phyloP scores from a whole-genome alignment of 2,329 filamentous ascomycete species.

The Tolypocladium paradoxum region DNA sequence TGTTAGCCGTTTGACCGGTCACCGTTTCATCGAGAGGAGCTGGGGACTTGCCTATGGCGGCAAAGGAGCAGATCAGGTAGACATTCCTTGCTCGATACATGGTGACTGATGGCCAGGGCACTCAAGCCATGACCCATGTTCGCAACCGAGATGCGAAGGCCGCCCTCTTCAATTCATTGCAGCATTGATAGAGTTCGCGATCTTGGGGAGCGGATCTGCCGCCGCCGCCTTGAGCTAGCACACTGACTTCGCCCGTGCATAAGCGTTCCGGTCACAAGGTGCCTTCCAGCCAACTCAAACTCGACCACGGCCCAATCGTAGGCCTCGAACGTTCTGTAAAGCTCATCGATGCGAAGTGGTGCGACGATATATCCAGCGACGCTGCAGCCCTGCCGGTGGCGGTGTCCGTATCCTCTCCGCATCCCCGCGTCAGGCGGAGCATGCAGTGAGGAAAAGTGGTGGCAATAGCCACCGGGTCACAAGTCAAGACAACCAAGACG shows the following conservation, averaged over 20 bases:
- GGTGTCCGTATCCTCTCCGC: constrained; percentile 33
- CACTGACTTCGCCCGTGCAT: background rate
- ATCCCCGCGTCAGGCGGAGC: constrained; percentile 32
- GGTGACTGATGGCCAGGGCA: background rate
- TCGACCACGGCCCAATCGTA: background rate
- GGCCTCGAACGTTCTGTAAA: background rate
- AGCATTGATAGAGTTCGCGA: background rate
- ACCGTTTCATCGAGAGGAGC: background rate
- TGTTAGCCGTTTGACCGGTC: too few species aligned
- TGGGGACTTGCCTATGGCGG: constrained; percentile 41
- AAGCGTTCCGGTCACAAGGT: background rate
- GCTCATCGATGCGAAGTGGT: background rate
- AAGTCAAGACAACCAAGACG: background rate
- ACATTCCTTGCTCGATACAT: constrained; percentile 39
- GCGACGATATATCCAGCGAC: too few species aligned
- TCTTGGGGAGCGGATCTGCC: background rate
- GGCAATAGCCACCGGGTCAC: constrained; percentile 7
- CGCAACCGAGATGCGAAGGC: background rate
- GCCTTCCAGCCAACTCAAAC: background rate
- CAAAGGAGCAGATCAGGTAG: constrained; percentile 51
- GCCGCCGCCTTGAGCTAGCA: background rate
- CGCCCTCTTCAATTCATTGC: background rate
- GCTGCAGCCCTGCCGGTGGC: too few species aligned
- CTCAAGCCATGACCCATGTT: too few species aligned
- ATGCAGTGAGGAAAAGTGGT: constrained; percentile 42